A percentile compares a stretch with the other conserved stretches of the same genome.
Evolutionary conservation across 2,329 filamentous ascomycete species (phyloP).

Genomic region (Ascochyta clinopodiicola): DNA sequence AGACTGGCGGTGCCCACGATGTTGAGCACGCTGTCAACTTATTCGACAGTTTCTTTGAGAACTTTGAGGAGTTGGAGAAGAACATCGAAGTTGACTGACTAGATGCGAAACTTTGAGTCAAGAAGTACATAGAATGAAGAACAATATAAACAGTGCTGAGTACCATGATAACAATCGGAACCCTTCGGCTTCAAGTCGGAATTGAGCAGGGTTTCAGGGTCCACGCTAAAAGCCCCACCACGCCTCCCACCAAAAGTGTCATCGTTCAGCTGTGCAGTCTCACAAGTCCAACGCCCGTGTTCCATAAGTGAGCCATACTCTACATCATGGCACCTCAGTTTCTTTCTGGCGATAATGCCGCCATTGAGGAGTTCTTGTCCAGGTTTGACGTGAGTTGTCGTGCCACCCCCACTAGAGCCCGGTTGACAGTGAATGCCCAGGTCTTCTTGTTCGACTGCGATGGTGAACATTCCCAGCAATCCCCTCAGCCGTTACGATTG

Average conservation of each 20-base stretch:
- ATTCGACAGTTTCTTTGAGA: constrained; percentile 85
- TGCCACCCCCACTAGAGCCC: background rate
- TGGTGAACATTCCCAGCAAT: constrained; percentile 62
- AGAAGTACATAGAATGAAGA: constrained; percentile 17
- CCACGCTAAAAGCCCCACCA: constrained; percentile 42
- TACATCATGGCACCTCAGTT: constrained; percentile 57
- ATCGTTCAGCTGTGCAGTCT: background rate
- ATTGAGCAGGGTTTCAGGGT: constrained; percentile 17
- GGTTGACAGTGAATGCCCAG: constrained; percentile 55
- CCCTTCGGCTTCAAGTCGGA: constrained; percentile 10
- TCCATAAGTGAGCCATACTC: background rate
- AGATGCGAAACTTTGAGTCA: constrained; percentile 33
- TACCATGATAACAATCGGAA: constrained; percentile 14
- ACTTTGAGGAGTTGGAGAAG: constrained; percentile 81
- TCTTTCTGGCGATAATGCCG: constrained; percentile 78
- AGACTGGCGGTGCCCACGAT: constrained; percentile 88
- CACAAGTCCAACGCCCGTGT: background rate
- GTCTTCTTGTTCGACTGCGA: constrained; percentile 97
- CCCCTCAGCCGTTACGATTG: background rate
- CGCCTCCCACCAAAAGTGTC: constrained; percentile 19
- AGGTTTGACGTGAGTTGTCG: constrained; percentile 80
- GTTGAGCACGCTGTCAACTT: constrained; percentile 84
- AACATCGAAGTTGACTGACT: constrained; percentile 82
- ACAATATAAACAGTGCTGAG: constrained; percentile 5
- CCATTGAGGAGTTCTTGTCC: constrained; percentile 83